Conservation (phyloP, 371 early-diverging fungal species). For the Actinomucor elegans region DNA sequence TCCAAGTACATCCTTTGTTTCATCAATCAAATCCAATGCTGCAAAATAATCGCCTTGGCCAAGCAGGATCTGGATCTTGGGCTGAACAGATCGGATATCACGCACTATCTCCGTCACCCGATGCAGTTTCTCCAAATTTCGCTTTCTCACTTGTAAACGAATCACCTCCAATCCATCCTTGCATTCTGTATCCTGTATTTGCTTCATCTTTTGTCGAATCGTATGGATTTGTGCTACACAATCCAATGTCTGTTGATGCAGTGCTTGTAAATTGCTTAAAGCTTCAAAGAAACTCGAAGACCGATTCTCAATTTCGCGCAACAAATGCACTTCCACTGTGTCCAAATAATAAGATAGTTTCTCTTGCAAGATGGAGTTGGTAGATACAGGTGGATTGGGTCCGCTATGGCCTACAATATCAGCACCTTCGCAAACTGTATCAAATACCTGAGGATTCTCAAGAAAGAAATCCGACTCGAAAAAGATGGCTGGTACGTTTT, state of each 20-base stretch:
- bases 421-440: slow-evolving; percentile 71
- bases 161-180: slow-evolving; percentile 81
- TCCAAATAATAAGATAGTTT: slow-evolving; percentile 88
- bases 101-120: slow-evolving; percentile 66
- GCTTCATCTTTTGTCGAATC: slow-evolving; percentile 68
- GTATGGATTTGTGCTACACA: slow-evolving; percentile 83
- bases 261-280: slow-evolving; percentile 83
- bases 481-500: slow-evolving; percentile 84
- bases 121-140: slow-evolving; percentile 68
- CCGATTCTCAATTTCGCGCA: slow-evolving; percentile 86
- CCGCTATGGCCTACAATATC: slow-evolving; percentile 44
- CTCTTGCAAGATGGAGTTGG: slow-evolving; percentile 79
- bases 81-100: slow-evolving; percentile 74
- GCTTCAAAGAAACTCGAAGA: slow-evolving; percentile 93
- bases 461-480: slow-evolving; percentile 83
- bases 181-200: slow-evolving; percentile 66
- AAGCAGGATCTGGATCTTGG: slow-evolving; percentile 79
- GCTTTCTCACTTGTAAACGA: slow-evolving; percentile 68
- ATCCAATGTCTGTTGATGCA: slow-evolving; percentile 85
- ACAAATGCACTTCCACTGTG: slow-evolving; percentile 88
- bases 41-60: slow-evolving; percentile 80
- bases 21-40: slow-evolving; percentile 84
- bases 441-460: slow-evolving; percentile 86
- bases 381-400: slow-evolving; percentile 53
- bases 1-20: slow-evolving; percentile 59